Evolutionary conservation across 257 asterid genomes (phyloP).

Genomic region (Euphrasia confusa): DNA sequence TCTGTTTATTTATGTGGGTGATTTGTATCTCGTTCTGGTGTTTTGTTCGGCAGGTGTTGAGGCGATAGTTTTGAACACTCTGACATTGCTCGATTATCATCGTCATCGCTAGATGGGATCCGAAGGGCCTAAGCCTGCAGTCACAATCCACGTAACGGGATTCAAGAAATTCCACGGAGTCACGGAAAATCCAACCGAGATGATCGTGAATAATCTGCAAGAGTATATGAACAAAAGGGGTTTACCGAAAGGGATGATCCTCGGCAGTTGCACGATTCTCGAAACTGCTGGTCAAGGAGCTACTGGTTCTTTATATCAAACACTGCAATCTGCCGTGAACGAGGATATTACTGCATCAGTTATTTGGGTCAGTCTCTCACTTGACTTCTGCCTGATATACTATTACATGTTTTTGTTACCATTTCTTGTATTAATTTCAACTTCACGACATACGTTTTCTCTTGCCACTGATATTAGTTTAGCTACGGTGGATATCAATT

Average conservation of each 20-base stretch:
- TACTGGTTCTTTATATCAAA: conserved; percentile 50
- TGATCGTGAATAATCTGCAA: conserved; percentile 52
- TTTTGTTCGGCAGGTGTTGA: conserved; percentile 21
- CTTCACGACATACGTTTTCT: not conserved
- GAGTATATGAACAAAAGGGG: conserved; percentile 58
- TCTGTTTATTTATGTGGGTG: too few relatives aligned
- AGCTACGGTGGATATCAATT: not conserved
- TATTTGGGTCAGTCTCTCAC: conserved; percentile 53
- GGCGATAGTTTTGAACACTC: conserved; percentile 13
- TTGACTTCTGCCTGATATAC: not conserved
- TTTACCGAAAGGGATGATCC: conserved; percentile 59
- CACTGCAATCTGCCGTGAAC: conserved; percentile 49
- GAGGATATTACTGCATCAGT: conserved; percentile 35
- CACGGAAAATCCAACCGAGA: conserved; percentile 83
- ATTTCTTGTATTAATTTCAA: not conserved
- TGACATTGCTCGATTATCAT: conserved; percentile 26
- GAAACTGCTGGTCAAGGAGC: conserved; percentile 86
- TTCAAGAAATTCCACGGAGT: conserved; percentile 78
- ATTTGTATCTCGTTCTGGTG: too few relatives aligned
- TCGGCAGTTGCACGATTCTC: conserved; percentile 74
- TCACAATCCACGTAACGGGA: conserved; percentile 75
- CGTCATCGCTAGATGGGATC: conserved; percentile 60
- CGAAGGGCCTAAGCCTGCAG: conserved; percentile 64
- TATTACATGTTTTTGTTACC: too few relatives aligned
- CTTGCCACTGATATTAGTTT: not conserved